Percentiles rank a stretch among this genome's conserved stretches.
Evolutionary conservation across 2,329 filamentous ascomycete genomes (phyloP).

Genomic region (Ophiostoma sp.): DNA sequence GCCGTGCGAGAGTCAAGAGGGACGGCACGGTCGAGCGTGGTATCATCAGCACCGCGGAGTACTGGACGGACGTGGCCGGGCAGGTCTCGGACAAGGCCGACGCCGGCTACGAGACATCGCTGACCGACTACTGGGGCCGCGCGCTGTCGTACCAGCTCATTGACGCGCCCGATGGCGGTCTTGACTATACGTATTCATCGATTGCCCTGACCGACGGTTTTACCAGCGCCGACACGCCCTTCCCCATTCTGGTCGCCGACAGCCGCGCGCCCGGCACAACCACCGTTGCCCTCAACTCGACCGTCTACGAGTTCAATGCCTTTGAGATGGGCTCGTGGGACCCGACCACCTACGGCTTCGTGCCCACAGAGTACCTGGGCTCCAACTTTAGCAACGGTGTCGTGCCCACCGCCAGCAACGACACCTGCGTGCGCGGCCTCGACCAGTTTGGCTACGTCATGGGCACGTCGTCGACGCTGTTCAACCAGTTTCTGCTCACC

Average conservation of each 20-base stretch:
- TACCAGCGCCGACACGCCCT: conserved; percentile 39
- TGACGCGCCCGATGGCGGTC: conserved; percentile 67
- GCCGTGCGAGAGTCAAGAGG: not conserved
- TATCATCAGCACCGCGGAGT: conserved; percentile 37
- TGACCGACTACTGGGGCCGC: conserved; percentile 88
- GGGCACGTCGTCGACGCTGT: conserved; percentile 79
- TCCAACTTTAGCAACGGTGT: conserved; percentile 52
- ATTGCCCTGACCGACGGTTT: conserved; percentile 44
- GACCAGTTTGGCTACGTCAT: conserved; percentile 80
- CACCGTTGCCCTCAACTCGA: conserved; percentile 50
- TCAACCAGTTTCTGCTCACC: conserved; percentile 69
- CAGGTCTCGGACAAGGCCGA: conserved; percentile 57
- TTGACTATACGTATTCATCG: conserved; percentile 76
- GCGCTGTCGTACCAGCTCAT: conserved; percentile 82
- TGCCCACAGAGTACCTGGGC: conserved; percentile 54
- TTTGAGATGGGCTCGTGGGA: conserved; percentile 64
- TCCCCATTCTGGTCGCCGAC: conserved; percentile 48
- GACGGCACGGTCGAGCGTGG: conserved; percentile 24
- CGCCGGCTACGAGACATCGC: conserved; percentile 61
- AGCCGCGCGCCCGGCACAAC: conserved; percentile 42
- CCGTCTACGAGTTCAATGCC: conserved; percentile 60
- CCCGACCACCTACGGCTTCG: conserved; percentile 54
- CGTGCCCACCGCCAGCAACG: conserved; percentile 50
- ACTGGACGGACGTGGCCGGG: conserved; percentile 55
- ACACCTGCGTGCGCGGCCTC: conserved; percentile 67